Evolutionary conservation across 768 basidiomycete genomes (phyloP).

Genomic region (Boletus patriciae): DNA sequence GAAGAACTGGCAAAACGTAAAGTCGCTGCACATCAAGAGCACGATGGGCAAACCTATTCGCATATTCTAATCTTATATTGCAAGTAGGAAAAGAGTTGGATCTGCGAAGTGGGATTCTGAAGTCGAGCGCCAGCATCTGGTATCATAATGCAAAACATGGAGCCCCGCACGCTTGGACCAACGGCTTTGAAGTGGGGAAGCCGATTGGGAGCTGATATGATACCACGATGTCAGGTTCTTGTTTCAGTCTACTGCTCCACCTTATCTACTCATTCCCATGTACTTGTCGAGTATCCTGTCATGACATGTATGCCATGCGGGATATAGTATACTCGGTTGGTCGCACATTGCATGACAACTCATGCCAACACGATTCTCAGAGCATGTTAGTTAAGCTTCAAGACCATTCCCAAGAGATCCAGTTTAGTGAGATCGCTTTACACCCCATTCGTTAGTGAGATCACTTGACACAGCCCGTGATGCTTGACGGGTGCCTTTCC

Average conservation of each 20-base stretch:
- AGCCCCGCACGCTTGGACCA: slow-evolving; percentile 99
- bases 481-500: slow-evolving; percentile 14
- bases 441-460: background rate
- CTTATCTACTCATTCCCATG: slow-evolving; percentile 22
- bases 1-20: slow-evolving; percentile 99
- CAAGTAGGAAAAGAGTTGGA: slow-evolving; percentile 7
- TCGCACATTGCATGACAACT: background rate
- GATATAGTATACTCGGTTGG: slow-evolving; percentile 6
- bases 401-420: slow-evolving; percentile 9
- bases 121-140: slow-evolving; percentile 25
- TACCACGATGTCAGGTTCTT: slow-evolving; percentile 28
- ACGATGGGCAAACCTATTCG: slow-evolving; percentile 99
- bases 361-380: slow-evolving; percentile 14
- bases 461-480: slow-evolving; percentile 15
- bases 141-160: slow-evolving; percentile 84
- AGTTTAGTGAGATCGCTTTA: background rate
- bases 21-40: slow-evolving; percentile 96
- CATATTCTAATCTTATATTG: slow-evolving; percentile 61
- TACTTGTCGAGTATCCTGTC: slow-evolving; percentile 15
- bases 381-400: slow-evolving; percentile 1
- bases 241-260: slow-evolving; percentile 13
- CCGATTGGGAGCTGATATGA: slow-evolving; percentile 90
- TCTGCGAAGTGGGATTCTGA: slow-evolving; percentile 15
- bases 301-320: slow-evolving; percentile 13
- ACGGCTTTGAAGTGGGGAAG: slow-evolving; percentile 68